These are phyloP conservation scores for Buxus sempervirens DNA, from an alignment of 164 flowering plant genomes.

Conservation along the genomic window DNA sequence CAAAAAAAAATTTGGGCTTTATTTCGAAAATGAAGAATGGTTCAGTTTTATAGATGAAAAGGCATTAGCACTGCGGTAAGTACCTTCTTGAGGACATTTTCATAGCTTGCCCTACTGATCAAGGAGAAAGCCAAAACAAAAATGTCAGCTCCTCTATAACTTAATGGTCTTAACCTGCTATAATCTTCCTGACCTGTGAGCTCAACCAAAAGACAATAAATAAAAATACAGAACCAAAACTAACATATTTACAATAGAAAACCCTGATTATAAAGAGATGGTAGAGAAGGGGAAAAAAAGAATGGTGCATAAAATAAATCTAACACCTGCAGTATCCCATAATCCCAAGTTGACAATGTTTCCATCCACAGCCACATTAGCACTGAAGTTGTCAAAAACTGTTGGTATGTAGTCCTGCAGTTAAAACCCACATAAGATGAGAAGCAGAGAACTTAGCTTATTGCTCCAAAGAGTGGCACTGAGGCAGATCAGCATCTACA, in stretches of 20 bases:
- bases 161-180: constrained; percentile 95
- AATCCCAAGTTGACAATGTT: constrained; percentile 88
- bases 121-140: constrained; percentile 96
- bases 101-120: constrained; percentile 95
- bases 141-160: constrained; percentile 96
- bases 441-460: neutral
- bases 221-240: neutral
- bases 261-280: neutral
- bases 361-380: constrained; percentile 98
- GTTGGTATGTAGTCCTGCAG: constrained; percentile 92
- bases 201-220: constrained; percentile 6
- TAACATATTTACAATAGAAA: neutral
- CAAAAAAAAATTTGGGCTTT: neutral
- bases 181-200: constrained; percentile 95
- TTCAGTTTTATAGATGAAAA: constrained; percentile 13
- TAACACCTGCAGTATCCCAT: constrained; percentile 97
- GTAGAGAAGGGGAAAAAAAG: neutral
- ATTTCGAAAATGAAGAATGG: constrained; percentile 15
- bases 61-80: constrained; percentile 4
- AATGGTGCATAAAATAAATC: neutral
- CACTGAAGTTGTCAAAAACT: constrained; percentile 96
- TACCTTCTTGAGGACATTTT: constrained; percentile 99
- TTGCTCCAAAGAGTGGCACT: too few relatives aligned
- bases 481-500: neutral
- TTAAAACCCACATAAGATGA: constrained; percentile 1